Conservation (phyloP, 495 filamentous ascomycete species). For the Podospora appendiculata region DNA sequence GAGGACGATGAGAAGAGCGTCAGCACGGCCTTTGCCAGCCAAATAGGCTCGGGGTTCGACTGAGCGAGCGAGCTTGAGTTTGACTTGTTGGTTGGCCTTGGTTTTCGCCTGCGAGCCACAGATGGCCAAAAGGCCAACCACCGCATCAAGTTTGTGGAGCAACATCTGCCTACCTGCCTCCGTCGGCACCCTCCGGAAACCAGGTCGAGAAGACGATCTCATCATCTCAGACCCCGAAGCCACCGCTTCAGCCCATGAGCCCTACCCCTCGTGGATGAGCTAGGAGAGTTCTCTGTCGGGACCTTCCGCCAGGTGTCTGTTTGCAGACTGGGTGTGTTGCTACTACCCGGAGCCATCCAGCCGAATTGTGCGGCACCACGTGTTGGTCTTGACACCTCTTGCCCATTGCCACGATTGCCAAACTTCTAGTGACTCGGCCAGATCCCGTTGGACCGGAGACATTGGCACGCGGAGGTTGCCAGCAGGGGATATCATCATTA, state of each 20-base stretch:
- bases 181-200: neutral
- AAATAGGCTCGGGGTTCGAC: constrained; percentile 79
- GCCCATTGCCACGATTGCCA: constrained; percentile 1
- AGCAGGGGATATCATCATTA: constrained; percentile 5
- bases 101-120: constrained; percentile 10
- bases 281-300: constrained; percentile 5
- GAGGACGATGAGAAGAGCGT: constrained; percentile 95
- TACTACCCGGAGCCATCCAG: neutral
- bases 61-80: constrained; percentile 43
- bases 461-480: constrained; percentile 2
- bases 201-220: constrained; percentile 10
- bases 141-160: constrained; percentile 2
- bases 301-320: neutral
- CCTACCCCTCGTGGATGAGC: neutral
- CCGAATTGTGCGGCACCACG: neutral
- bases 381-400: neutral
- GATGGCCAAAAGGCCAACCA: constrained; percentile 5
- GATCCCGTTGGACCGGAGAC: neutral
- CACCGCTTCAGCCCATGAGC: neutral
- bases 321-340: constrained; percentile 1
- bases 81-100: constrained; percentile 5
- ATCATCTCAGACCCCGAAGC: constrained; percentile 4
- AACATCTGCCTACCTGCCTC: constrained; percentile 4
- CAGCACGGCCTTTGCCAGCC: constrained; percentile 92
- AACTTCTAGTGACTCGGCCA: constrained; percentile 1